Conservation (phyloP, 2,329 filamentous ascomycete genomes). For the Penicillium verrucosum region DNA sequence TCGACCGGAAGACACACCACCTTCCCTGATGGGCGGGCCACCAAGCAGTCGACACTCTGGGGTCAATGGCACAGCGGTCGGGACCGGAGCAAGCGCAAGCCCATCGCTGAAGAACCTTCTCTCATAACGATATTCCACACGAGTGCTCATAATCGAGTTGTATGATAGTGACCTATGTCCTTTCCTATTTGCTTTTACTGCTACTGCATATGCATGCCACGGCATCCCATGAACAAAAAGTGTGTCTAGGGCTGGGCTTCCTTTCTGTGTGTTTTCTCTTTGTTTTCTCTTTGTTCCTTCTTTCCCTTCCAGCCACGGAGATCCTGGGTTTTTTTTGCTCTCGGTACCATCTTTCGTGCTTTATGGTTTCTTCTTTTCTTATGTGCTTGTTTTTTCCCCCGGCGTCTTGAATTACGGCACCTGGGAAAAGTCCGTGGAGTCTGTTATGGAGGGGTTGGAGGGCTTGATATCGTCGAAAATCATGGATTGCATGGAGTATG, state of each 20-base stretch:
- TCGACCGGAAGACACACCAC: conserved; percentile 30
- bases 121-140: conserved; percentile 45
- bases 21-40: conserved; percentile 23
- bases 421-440: conserved; percentile 14
- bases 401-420: conserved; percentile 21
- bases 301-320: background rate
- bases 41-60: conserved; percentile 28
- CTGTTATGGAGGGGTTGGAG: conserved; percentile 6
- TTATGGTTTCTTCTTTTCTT: conserved; percentile 5
- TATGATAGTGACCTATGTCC: conserved; percentile 18
- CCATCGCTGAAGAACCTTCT: conserved; percentile 72
- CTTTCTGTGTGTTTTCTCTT: conserved; percentile 4
- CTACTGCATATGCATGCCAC: conserved; percentile 14
- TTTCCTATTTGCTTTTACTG: conserved; percentile 15
- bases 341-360: background rate
- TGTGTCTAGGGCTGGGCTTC: background rate
- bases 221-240: conserved; percentile 8
- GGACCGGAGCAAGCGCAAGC: conserved; percentile 68
- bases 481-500: conserved; percentile 22
- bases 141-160: conserved; percentile 7
- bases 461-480: conserved; percentile 7
- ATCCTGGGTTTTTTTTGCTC: background rate
- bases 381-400: conserved; percentile 5
- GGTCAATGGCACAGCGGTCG: conserved; percentile 28
- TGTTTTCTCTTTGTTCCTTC: background rate